Base-by-base conservation (phyloP, 2,329 filamentous ascomycete genomes). In the Fusarium anthophilum region DNA sequence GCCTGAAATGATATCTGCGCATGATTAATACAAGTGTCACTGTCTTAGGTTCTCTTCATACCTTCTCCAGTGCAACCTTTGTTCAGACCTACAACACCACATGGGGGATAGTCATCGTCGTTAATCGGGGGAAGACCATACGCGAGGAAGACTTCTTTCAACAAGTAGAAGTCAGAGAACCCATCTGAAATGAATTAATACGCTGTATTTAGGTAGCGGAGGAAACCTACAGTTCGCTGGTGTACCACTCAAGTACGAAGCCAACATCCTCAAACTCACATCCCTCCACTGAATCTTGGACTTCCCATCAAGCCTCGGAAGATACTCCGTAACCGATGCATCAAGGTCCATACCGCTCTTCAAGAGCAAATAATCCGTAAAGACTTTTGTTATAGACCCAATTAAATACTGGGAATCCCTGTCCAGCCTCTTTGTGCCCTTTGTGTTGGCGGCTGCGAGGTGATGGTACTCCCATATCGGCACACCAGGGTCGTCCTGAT, bases 381-480 rank as follows among this genome's bases (percentile, higher is more conserved):
- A 74, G 0, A 83, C 78, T 24, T 86, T 86, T 1, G 81, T 81
- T 11, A 85, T 73, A 0, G 82, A 85, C 0, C 83, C 84, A 38
- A 86, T 80, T 8, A 85, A 76, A 45, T 84, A 86, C 71, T 85
- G 83, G 1, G 83, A 83, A 61, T 83, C 75, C 1, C 80, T 76
- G 26, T 80, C 69, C 2, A 84, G 44, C 2, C 76, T 14, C 32
- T 78, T 76, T 1, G 82, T 83, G 26, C 82, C 83, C n/a, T 79
- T 77, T 11, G 77, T 70, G 32, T 84, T 85, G 9, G 59, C 73
- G 4, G 77, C 60, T 8, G 80, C 79, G 3, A 83, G 78, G 54
- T 85, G 83, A 50, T 85, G 84, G 54, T 83, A 84, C 60, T 85
- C 82, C 83, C 83, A 86, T 12, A 85, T 32, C 4, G 81, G 80